Evolutionary conservation across 1,139 yeast species (phyloP), one percentile per base, ranked within the genome.

Genomic region (Candida sp.): DNA sequence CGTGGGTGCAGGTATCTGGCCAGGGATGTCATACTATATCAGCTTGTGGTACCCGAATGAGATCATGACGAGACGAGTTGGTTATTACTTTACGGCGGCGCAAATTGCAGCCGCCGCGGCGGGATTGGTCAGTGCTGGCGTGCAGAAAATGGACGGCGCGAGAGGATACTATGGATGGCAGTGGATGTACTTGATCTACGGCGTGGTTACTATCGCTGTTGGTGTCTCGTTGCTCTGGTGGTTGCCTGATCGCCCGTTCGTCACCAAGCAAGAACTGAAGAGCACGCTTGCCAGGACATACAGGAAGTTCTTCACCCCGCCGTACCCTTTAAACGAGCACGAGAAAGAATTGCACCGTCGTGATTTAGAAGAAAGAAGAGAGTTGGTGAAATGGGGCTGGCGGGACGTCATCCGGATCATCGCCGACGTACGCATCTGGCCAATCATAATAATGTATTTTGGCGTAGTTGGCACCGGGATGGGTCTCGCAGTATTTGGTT

Each of bases 1-100:
- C 52, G 89, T 88, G 53, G 92, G 92, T 47, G 96, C 97, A 8
- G 97, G 97, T 37, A 85, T 92, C 3, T 91, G 97, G 97, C 97
- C 97, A 1, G 97, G 97, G 8, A 77, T 91, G 86, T 86, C 93
- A 26, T 90, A 90, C 69, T 91, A 90, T 62, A 78, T 91, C 42
- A 83, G 93, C 1, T 74, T 90, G 59, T 91, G 96, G 96, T 91
- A 91, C 62, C 97, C 97, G 1, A 82, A 86, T 49, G 86, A 88
- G 47, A 77, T 96, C 52, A 81, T 86, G 58, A 89, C 96, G 3
- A 80, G 84, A 58, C 76, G 97, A 62, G 88, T 91, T 55, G 97
- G 97, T 2, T 90, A 88, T 70, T 91, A 91, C 67, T 91, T 87
- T 68, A 90, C 96, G 1, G 97, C 97, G 17, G 96, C 97, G 0